phyloP scores from a whole-genome alignment of 768 basidiomycete species.

The Mycena albidolilacea region DNA sequence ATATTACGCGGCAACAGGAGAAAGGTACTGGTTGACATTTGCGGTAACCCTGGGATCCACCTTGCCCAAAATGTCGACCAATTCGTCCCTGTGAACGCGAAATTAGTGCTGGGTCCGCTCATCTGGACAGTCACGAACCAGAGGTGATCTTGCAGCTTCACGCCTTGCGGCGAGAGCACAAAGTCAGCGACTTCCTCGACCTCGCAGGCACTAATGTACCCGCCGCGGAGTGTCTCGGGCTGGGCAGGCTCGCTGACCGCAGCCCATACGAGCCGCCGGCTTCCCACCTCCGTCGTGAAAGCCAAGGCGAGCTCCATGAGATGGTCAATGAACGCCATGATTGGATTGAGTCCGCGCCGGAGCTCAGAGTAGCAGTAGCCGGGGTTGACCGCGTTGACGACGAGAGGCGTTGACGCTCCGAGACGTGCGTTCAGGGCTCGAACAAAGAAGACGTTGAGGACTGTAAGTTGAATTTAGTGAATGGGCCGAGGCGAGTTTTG shows the following conservation, averaged over 20 bases:
- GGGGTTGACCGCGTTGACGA: conserved; percentile 38
- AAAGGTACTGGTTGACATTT: conserved; percentile 39
- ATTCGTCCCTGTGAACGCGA: conserved; percentile 35
- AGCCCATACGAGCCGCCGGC: conserved; percentile 41
- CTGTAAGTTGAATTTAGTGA: conserved; percentile 11
- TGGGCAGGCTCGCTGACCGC: conserved; percentile 28
- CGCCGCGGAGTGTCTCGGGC: conserved; percentile 36
- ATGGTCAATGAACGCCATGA: neutral
- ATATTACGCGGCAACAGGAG: neutral
- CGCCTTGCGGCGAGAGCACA: conserved; percentile 37
- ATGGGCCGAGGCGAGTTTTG: neutral
- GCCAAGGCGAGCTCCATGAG: conserved; percentile 32
- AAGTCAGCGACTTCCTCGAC: conserved; percentile 43
- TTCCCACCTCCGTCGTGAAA: conserved; percentile 42
- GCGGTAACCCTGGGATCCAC: conserved; percentile 40
- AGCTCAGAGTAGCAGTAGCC: conserved; percentile 44
- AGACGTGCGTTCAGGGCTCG: conserved; percentile 34
- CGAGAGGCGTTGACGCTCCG: conserved; percentile 25
- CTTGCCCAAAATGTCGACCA: conserved; percentile 38
- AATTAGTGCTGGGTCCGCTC: neutral
- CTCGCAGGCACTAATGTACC: conserved; percentile 22
- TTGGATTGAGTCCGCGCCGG: conserved; percentile 1
- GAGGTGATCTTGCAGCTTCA: conserved; percentile 32
- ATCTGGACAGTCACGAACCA: conserved; percentile 31
- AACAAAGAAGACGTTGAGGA: conserved; percentile 42